A percentile compares a stretch with the other conserved stretches of the same genome.
Evolutionary conservation across 768 basidiomycete species (phyloP).

Genomic region (Saitozyma podzolica): DNA sequence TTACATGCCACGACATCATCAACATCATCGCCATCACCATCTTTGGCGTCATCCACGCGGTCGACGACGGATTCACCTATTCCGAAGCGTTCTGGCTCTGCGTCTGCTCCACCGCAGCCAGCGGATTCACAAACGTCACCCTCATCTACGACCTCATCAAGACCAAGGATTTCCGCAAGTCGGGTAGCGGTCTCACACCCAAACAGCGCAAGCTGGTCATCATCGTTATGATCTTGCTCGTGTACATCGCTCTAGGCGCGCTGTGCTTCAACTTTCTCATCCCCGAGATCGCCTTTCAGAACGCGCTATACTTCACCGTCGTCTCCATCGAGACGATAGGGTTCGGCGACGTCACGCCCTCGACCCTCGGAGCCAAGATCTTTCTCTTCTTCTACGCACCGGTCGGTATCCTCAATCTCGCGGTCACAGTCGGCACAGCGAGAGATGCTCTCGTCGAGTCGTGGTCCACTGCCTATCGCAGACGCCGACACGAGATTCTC

Average conservation of each 20-base stretch:
- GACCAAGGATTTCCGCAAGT: slow-evolving; percentile 65
- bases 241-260: slow-evolving; percentile 72
- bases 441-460: slow-evolving; percentile 74
- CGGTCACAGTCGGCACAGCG: slow-evolving; percentile 64
- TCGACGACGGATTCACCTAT: slow-evolving; percentile 69
- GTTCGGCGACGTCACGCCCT: slow-evolving; percentile 56
- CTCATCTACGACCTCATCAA: slow-evolving; percentile 64
- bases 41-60: slow-evolving; percentile 66
- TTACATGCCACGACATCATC: slow-evolving; percentile 72
- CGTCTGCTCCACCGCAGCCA: slow-evolving; percentile 69
- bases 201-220: slow-evolving; percentile 77
- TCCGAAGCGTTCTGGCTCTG: slow-evolving; percentile 66
- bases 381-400: slow-evolving; percentile 32
- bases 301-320: slow-evolving; percentile 65
- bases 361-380: slow-evolving; percentile 23
- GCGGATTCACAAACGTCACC: slow-evolving; percentile 66
- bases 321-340: slow-evolving; percentile 60
- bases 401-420: slow-evolving; percentile 46
- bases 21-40: slow-evolving; percentile 63
- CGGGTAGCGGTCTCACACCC: slow-evolving; percentile 71
- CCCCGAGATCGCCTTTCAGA: slow-evolving; percentile 62
- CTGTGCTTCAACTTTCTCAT: slow-evolving; percentile 61
- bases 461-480: slow-evolving; percentile 62
- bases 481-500: slow-evolving; percentile 58
- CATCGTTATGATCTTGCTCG: slow-evolving; percentile 70